These are phyloP conservation scores for Schizosaccharomyces osmophilus DNA, from an alignment of 805 yeast species.

Conservation along the genomic window DNA sequence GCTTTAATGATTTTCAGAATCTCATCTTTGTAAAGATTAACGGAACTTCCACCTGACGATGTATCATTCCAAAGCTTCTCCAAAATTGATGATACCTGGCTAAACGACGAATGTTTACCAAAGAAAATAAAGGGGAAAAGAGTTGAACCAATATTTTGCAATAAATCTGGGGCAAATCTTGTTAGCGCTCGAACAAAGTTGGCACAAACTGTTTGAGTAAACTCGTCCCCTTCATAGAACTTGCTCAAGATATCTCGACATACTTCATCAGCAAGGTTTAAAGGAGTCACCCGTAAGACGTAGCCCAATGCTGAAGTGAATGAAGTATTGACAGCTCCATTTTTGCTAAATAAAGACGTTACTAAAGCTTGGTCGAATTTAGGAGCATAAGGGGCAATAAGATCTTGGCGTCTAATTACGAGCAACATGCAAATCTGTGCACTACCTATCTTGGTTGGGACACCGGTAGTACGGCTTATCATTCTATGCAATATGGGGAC, in stretches of 20 bases:
- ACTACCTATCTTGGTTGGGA: constrained; percentile 78
- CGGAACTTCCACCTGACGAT: constrained; percentile 45
- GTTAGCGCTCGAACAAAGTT: constrained; percentile 32
- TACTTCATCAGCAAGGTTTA: constrained; percentile 29
- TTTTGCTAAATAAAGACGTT: constrained; percentile 26
- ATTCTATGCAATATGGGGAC: constrained; percentile 28
- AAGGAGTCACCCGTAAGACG: constrained; percentile 35
- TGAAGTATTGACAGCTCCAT: constrained; percentile 45
- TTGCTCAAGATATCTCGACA: constrained; percentile 24
- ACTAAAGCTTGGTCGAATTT: constrained; percentile 22
- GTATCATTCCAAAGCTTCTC: constrained; percentile 57
- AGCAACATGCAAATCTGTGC: constrained; percentile 45
- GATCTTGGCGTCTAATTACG: constrained; percentile 28
- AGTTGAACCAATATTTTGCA: constrained; percentile 33
- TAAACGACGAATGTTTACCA: constrained; percentile 42
- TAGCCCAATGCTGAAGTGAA: constrained; percentile 68
- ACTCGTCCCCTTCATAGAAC: constrained; percentile 28
- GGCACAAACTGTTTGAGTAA: constrained; percentile 13
- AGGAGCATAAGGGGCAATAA: constrained; percentile 30
- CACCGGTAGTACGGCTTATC: constrained; percentile 50
- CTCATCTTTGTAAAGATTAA: constrained; percentile 45
- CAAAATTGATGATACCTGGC: constrained; percentile 24
- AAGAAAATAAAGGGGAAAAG: constrained; percentile 59
- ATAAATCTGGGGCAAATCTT: constrained; percentile 42
- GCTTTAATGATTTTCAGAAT: constrained; percentile 28